Base-by-base conservation (phyloP, 192 early-diverging fungal species). In the Entophlyctis luteolus region DNA sequence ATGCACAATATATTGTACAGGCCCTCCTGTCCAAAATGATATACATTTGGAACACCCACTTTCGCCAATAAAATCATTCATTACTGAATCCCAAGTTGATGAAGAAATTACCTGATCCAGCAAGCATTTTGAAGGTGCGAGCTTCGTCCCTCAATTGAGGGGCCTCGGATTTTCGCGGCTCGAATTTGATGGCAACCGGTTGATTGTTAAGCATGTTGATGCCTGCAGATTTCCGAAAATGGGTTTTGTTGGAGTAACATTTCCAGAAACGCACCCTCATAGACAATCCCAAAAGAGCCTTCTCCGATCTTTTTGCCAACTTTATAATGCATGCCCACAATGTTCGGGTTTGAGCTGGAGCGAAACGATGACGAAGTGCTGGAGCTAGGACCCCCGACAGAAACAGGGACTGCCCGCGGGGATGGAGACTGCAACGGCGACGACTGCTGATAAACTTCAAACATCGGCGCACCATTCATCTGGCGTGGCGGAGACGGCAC, bases 221-320 rank as follows among this genome's bases (percentile, higher is more conserved):
- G 32, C 92, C 89, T 42, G 39, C 39, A 42, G n/a, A 42, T 8
- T n/a, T 12, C n/a, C 39, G n/a, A 8, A 42, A 42, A 12, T 42
- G 8, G 8, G 8, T 42, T 42, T n/a, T 8, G 8, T 42, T 42
- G n/a, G n/a, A n/a, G n/a, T 42, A 8, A 42, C 8, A n/a, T n/a
- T 42, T 42, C 39, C 8, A 42, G 10, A 42, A 42, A 12, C 39
- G n/a, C 8, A 93, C 96, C 96, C 88, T 98, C 94, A 75, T 96
- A 97, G 66, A 98, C 96, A 78, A 96, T 89, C 52, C 96, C 96
- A 86, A 99, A 99, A 71, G 89, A 92, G 37, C 96, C 96, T 75
- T 97, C 95, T 35, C 95, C 96, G 79, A 99, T 92, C 78, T 93
- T 93, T 75, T 89, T 91, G 46, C 93, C 94, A 35, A 98, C 93